Evolutionary conservation across 805 yeast species (phyloP).

Genomic region (Candida xyloterini): DNA sequence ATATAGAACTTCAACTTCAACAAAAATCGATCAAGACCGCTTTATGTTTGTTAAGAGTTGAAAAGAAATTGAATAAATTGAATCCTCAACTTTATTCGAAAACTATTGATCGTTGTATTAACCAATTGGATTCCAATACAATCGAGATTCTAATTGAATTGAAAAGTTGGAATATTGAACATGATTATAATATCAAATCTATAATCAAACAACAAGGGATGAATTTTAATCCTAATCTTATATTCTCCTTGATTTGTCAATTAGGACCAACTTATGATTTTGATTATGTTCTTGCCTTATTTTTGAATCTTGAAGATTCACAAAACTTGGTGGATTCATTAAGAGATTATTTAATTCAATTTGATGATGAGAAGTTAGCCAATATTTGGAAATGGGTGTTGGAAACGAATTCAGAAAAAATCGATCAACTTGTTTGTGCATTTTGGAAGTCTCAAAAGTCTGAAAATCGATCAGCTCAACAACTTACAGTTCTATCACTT

Average conservation of each 20-base stretch:
- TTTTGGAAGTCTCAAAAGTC: slow-evolving; percentile 6
- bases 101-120: not conserved
- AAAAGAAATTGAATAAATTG: slow-evolving; percentile 6
- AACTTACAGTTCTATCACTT: slow-evolving; percentile 31
- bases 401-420: not conserved
- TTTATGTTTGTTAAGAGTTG: slow-evolving; percentile 9
- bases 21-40: slow-evolving; percentile 2
- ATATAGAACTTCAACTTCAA: slow-evolving; percentile 3
- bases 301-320: slow-evolving; percentile 16
- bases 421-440: slow-evolving; percentile 3
- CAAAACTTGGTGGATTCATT: slow-evolving; percentile 2
- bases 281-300: slow-evolving; percentile 23
- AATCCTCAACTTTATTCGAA: slow-evolving; percentile 1
- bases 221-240: not conserved
- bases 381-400: slow-evolving; percentile 14
- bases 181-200: slow-evolving; percentile 1
- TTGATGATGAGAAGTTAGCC: slow-evolving; percentile 3
- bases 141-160: slow-evolving; percentile 11
- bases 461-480: slow-evolving; percentile 6
- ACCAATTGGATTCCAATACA: not conserved
- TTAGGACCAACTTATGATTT: slow-evolving; percentile 10
- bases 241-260: slow-evolving; percentile 21
- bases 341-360: slow-evolving; percentile 7
- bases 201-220: slow-evolving; percentile 14
- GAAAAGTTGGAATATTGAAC: slow-evolving; percentile 2